phyloP scores from a whole-genome alignment of 2,329 filamentous ascomycete species.

The Seiridium cupressi region DNA sequence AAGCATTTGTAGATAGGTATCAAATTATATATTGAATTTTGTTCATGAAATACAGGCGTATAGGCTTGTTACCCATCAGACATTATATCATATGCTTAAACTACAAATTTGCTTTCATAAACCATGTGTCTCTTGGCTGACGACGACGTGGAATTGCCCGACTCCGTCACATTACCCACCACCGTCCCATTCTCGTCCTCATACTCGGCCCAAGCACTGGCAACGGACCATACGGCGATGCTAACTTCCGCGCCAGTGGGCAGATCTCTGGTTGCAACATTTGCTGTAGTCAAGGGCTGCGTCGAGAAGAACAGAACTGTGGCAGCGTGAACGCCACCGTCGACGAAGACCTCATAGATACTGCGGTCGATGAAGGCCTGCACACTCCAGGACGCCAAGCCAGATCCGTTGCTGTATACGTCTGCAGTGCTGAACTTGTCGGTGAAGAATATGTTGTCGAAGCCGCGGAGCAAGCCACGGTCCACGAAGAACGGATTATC shows the following conservation, averaged over 20 bases:
- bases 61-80: background rate
- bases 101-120: constrained; percentile 13
- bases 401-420: constrained; percentile 19
- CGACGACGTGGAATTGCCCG: background rate
- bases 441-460: constrained; percentile 53
- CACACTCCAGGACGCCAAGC: constrained; percentile 25
- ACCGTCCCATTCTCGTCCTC: constrained; percentile 23
- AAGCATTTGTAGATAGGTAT: too few species aligned
- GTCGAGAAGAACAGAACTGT: constrained; percentile 51
- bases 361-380: constrained; percentile 51
- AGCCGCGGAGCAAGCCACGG: constrained; percentile 45
- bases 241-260: constrained; percentile 32
- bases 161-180: constrained; percentile 20
- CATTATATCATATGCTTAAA: background rate
- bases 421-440: constrained; percentile 43
- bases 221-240: constrained; percentile 33
- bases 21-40: too few species aligned
- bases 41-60: too few species aligned
- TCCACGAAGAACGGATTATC: constrained; percentile 51
- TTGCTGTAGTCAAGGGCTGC: constrained; percentile 35
- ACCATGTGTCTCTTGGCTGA: constrained; percentile 14
- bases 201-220: constrained; percentile 32
- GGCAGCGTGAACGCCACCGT: constrained; percentile 46
- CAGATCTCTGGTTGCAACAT: constrained; percentile 30
- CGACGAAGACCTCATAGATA: constrained; percentile 54